Base-by-base conservation (phyloP, 495 filamentous ascomycete species). In the Penicillium canariense region DNA sequence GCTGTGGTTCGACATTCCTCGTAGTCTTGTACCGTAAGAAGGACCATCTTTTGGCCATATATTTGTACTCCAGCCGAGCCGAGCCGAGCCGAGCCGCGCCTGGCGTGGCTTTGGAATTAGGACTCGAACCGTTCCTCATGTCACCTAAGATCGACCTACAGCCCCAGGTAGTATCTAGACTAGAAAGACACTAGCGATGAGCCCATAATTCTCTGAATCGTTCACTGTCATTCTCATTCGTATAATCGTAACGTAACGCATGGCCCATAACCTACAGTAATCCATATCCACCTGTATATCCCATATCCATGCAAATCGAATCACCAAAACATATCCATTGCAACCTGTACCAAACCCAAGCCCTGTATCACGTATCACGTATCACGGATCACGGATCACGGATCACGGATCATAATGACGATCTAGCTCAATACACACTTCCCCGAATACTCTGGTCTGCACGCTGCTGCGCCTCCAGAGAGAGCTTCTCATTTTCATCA, bases 381-480 rank as follows among this genome's bases (percentile, higher is more conserved):
- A n/a, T n/a, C n/a, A n/a, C n/a, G n/a, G n/a, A n/a, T n/a, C n/a
- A n/a, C n/a, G n/a, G n/a, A n/a, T n/a, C n/a, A n/a, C n/a, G n/a
- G n/a, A n/a, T n/a, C n/a, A n/a, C n/a, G n/a, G n/a, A n/a, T n/a
- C n/a, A n/a, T n/a, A n/a, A n/a, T n/a, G n/a, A n/a, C n/a, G n/a
- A n/a, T n/a, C 28, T n/a, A 20, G 15, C 22, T 63, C 44, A 75
- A 44, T 75, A 75, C 17, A 75, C 68, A 51, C 72, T 75, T 34
- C 71, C 70, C 39, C 48, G 55, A 20, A 75, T 62, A 53, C 72
- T 75, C 48, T 75, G 72, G 25, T 75, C 71, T 52, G 68, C 51
- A 23, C 46, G 48, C 45, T 62, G 61, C 30, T 66, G 61, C 3
- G 52, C 63, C 32, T 74, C 71, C 3, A 73, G 48, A 20, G 62